These are phyloP conservation scores for Tuber indicum DNA, from an alignment of 495 filamentous ascomycete genomes.

Conservation along the genomic window DNA sequence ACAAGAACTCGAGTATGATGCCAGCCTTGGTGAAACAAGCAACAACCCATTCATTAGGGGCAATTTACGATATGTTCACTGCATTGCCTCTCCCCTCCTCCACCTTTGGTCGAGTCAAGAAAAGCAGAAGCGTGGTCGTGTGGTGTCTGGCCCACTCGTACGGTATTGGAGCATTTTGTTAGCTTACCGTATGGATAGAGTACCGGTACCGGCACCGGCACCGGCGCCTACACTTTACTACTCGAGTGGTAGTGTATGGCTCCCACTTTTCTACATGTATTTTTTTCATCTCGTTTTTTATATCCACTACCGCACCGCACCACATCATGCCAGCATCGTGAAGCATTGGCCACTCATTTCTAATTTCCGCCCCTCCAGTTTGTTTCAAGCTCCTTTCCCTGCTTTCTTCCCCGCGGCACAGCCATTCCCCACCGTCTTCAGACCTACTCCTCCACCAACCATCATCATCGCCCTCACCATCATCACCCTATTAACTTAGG, in stretches of 20 bases:
- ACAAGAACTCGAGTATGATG: too few species aligned
- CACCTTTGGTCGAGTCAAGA: not conserved
- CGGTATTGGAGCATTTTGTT: not conserved
- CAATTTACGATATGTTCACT: not conserved
- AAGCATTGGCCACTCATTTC: too few species aligned
- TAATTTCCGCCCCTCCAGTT: too few species aligned
- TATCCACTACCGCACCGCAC: too few species aligned
- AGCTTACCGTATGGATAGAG: not conserved
- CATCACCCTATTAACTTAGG: not conserved
- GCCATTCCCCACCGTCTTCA: not conserved
- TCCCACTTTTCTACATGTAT: not conserved
- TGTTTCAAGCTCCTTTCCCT: too few species aligned
- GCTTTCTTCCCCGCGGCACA: not conserved
- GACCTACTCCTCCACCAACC: not conserved
- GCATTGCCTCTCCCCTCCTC: too few species aligned
- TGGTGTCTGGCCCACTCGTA: not conserved
- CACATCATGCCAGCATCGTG: too few species aligned
- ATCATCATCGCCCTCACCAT: not conserved
- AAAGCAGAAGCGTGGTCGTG: not conserved
- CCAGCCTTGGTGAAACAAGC: too few species aligned
- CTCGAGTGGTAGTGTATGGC: not conserved
- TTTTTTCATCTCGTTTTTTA: too few species aligned
- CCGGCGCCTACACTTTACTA: too few species aligned
- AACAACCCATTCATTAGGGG: too few species aligned
- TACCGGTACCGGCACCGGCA: too few species aligned